Evolutionary conservation across 1,284 basidiomycete species (phyloP).

Genomic region (Peniophora sp.): DNA sequence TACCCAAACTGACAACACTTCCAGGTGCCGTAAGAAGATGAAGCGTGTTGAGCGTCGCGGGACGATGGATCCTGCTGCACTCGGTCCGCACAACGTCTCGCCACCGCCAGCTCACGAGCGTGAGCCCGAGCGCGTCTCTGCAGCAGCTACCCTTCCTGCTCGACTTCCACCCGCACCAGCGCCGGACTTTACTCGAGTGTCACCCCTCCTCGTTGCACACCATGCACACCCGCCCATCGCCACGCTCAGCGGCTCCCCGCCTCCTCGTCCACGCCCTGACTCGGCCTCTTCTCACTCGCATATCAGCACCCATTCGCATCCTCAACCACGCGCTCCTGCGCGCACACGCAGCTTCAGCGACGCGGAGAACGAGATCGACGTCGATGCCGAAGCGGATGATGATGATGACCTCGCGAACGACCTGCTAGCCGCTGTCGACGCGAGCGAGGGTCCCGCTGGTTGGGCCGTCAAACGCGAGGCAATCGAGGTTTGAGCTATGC

Average conservation of each 20-base stretch:
- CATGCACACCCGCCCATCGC: neutral
- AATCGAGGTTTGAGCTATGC: neutral
- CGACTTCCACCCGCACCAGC: conserved; percentile 9
- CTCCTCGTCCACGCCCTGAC: conserved; percentile 6
- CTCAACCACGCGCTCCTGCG: neutral
- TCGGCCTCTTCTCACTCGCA: neutral
- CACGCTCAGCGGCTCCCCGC: conserved; percentile 4
- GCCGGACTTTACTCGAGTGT: conserved; percentile 7
- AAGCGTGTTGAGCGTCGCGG: conserved; percentile 72
- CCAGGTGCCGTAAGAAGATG: conserved; percentile 74
- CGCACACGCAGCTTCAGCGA: neutral
- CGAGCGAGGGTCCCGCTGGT: conserved; percentile 22
- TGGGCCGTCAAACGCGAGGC: conserved; percentile 1
- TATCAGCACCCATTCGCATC: neutral
- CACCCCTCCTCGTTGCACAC: conserved; percentile 3
- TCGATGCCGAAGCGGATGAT: conserved; percentile 18
- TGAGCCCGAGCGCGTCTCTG: conserved; percentile 15
- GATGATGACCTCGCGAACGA: conserved; percentile 26
- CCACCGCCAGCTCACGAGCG: conserved; percentile 14
- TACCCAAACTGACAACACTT: no score
- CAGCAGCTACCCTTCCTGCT: conserved; percentile 18
- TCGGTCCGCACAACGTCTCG: conserved; percentile 12
- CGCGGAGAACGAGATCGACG: conserved; percentile 16
- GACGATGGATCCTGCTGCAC: conserved; percentile 36
- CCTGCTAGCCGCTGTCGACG: conserved; percentile 27